Base-by-base conservation (phyloP, 306 rosid species). In the Rosa lucieae region DNA sequence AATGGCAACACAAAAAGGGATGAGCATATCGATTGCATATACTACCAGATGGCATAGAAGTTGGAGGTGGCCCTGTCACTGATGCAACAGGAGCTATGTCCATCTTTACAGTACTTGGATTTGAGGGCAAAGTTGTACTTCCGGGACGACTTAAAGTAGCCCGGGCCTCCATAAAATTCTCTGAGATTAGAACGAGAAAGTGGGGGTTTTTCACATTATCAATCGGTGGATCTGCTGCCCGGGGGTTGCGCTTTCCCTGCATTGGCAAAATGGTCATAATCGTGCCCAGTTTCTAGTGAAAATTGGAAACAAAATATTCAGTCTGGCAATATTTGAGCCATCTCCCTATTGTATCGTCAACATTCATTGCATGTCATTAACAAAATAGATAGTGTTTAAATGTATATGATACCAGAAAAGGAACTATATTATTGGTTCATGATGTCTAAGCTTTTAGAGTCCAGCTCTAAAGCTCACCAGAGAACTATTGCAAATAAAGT, bases 51-150 rank as follows among this genome's bases (percentile, higher is more conserved):
- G 94, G 86, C 86, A 92, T 75, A 76, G 97, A 84, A 77, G 94
- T 74, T 78, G 98, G 87, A 67, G 92, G 89, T 26, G 92, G 86
- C 85, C 89, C 98, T 23, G 94, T 80, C 68, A 90, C 90, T 77
- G 97, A 88, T 51, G 92, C 59, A 78, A 83, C 84, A 75, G 98
- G 84, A 79, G 91, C 83, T 10, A 85, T 48, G 82, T 96, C 99
- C 89, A 87, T 89, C 83, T 93, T 96, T 49, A 96, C 92, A 86
- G 98, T 97, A 84, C 90, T 90, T 77, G 87, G 97, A 87, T 87
- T 93, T 69, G 93, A 72, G 58, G 96, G 86, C 80, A 90, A 80
- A 80, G 74, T 89, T 56, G 96, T 78, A 59, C 86, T 87, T 87
- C 99, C 99, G 55, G 94, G 87, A 68, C 87, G 93, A 89, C 88